These are phyloP conservation scores for Coemansia sp. DNA, from an alignment of 192 early-diverging fungal species.

Conservation along the genomic window DNA sequence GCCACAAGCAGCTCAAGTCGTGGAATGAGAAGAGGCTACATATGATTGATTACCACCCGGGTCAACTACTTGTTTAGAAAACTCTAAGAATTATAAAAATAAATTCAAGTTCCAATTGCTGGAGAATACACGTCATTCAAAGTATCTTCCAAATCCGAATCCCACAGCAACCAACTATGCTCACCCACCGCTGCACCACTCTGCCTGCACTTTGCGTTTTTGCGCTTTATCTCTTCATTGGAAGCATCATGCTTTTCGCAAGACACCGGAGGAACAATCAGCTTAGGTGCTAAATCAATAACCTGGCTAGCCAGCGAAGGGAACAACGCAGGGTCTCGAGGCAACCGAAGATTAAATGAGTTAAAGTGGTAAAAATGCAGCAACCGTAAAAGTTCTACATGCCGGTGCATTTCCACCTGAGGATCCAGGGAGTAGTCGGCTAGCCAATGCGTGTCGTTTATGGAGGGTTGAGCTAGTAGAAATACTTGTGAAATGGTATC, in stretches of 20 bases:
- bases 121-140: conserved; percentile 34
- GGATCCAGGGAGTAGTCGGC: conserved; percentile 39
- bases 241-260: no score
- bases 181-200: conserved; percentile 9
- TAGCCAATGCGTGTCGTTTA: conserved; percentile 40
- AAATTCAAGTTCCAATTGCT: no score
- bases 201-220: background rate
- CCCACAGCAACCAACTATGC: conserved; percentile 43
- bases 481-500: conserved; percentile 33
- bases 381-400: conserved; percentile 45
- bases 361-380: conserved; percentile 44
- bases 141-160: conserved; percentile 47
- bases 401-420: conserved; percentile 51
- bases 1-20: no score
- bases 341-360: conserved; percentile 25
- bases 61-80: no score
- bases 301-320: conserved; percentile 43
- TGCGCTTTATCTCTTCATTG: no score
- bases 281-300: background rate
- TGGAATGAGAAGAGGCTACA: no score
- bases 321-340: conserved; percentile 38
- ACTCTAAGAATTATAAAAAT: no score
- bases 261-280: background rate
- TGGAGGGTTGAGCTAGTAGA: conserved; percentile 17
- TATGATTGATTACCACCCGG: no score